Evolutionary conservation across 2,329 filamentous ascomycete species (phyloP).

Genomic region (Fusarium sp.): DNA sequence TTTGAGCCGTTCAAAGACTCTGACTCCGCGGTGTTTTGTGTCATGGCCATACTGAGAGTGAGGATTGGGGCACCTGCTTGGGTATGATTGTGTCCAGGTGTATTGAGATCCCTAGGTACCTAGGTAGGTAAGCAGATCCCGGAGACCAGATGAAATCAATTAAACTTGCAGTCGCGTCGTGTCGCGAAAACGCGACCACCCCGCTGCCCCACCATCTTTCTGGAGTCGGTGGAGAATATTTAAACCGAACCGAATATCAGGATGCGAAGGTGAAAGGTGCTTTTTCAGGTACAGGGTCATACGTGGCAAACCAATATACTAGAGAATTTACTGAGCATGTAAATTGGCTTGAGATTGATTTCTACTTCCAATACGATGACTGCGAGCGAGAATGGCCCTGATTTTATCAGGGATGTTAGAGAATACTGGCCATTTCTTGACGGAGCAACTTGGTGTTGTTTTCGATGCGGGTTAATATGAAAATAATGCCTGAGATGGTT

Average conservation of each 20-base stretch:
- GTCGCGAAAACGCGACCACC: constrained; percentile 16
- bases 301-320: neutral
- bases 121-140: neutral
- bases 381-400: neutral
- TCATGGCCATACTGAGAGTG: constrained; percentile 27
- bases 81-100: neutral
- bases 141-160: constrained; percentile 19
- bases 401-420: neutral
- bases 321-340: neutral
- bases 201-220: constrained; percentile 1
- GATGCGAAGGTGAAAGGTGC: neutral
- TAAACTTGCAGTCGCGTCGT: constrained; percentile 22
- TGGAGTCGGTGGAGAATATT: neutral
- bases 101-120: neutral
- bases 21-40: constrained; percentile 9
- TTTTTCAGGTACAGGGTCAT: neutral
- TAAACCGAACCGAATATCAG: neutral
- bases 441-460: too few species aligned
- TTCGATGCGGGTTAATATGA: neutral
- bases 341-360: neutral
- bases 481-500: neutral
- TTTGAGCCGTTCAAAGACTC: constrained; percentile 24
- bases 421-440: neutral
- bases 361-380: neutral
- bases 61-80: neutral